phyloP scores from a whole-genome alignment of 2,329 filamentous ascomycete genomes.

The Cladorrhinum sp. region DNA sequence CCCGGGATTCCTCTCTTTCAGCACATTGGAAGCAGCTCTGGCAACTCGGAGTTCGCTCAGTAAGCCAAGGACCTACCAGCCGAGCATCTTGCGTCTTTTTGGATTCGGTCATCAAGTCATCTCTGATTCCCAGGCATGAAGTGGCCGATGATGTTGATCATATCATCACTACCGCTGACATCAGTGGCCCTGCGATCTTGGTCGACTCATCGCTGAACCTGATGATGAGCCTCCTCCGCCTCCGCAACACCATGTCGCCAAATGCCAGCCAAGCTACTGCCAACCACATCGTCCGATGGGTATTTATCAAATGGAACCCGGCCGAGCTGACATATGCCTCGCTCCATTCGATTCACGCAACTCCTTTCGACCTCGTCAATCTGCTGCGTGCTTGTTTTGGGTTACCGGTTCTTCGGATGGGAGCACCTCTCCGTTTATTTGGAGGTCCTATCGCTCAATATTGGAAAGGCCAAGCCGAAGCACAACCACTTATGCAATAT shows the following conservation, averaged over 20 bases:
- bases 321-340: constrained; percentile 67
- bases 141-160: constrained; percentile 68
- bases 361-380: constrained; percentile 63
- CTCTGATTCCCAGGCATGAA: constrained; percentile 64
- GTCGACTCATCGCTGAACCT: constrained; percentile 76
- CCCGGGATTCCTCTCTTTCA: constrained; percentile 41
- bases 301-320: constrained; percentile 80
- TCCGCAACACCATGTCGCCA: constrained; percentile 65
- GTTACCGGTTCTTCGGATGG: constrained; percentile 33
- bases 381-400: constrained; percentile 70
- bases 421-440: constrained; percentile 37
- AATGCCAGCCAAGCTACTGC: constrained; percentile 64
- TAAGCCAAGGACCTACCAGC: constrained; percentile 68
- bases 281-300: constrained; percentile 75
- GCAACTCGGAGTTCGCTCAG: constrained; percentile 67
- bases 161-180: constrained; percentile 72
- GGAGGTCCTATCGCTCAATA: constrained; percentile 49
- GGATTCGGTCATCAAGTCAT: constrained; percentile 60
- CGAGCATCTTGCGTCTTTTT: constrained; percentile 75
- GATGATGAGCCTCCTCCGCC: constrained; percentile 66
- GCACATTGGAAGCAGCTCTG: constrained; percentile 68
- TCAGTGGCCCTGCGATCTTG: constrained; percentile 74
- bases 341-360: constrained; percentile 60
- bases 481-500: constrained; percentile 49
- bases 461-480: constrained; percentile 44